Conservation (phyloP, 2,329 filamentous ascomycete species). For the Cladobotryum mycophilum region DNA sequence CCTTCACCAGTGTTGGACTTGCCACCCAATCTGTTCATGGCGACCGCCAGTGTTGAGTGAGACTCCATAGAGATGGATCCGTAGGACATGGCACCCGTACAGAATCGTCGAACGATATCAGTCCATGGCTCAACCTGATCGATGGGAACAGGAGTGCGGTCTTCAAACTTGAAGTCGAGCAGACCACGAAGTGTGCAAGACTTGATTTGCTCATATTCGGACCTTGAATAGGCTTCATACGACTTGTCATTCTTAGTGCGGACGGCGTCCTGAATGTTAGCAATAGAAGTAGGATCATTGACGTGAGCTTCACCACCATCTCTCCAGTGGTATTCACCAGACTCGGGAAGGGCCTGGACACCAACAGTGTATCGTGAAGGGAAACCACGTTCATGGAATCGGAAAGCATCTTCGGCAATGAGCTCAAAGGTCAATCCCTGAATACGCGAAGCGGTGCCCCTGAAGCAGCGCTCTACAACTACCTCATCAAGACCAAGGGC, state of each 20-base stretch:
- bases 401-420: conserved; percentile 90
- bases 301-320: conserved; percentile 92
- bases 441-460: conserved; percentile 88
- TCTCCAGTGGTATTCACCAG: conserved; percentile 97
- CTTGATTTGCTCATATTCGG: conserved; percentile 95
- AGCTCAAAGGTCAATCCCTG: conserved; percentile 89
- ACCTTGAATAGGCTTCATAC: conserved; percentile 90
- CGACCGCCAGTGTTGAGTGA: conserved; percentile 89
- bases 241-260: conserved; percentile 98
- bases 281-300: conserved; percentile 91
- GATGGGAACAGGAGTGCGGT: conserved; percentile 76
- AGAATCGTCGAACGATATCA: conserved; percentile 92
- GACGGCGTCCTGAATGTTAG: conserved; percentile 94
- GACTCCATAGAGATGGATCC: conserved; percentile 98
- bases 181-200: conserved; percentile 90
- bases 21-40: conserved; percentile 93
- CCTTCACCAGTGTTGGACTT: conserved; percentile 98
- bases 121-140: conserved; percentile 98
- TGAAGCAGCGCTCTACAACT: conserved; percentile 91
- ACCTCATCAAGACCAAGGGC: conserved; percentile 87
- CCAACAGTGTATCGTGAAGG: conserved; percentile 71
- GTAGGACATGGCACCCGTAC: conserved; percentile 97
- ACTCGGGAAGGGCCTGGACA: conserved; percentile 77
- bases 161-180: conserved; percentile 93
- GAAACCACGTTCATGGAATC: conserved; percentile 90